Evolutionary conservation across 73 alveolate species (phyloP), one percentile per base, ranked within the genome.

Genomic region (Uronychia binucleata): DNA sequence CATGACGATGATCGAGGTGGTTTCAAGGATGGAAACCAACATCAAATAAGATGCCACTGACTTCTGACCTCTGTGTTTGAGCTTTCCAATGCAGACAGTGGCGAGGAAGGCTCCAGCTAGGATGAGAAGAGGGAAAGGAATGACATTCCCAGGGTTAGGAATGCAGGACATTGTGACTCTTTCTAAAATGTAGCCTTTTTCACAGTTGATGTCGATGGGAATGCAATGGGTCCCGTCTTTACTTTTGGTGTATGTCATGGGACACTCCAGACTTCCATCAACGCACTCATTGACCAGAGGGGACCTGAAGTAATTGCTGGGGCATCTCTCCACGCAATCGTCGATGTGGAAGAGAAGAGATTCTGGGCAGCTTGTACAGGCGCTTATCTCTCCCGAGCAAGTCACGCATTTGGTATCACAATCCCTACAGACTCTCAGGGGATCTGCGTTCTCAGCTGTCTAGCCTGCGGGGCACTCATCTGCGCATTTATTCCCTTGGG

Each of bases 81-180:
- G 67, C 19, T 46, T 46, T 5, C 67, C 67, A 46, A 46, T 46
- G n/a, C 67, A 46, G 19, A 19, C 19, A 11, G 19, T 19, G n/a
- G 19, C 67, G 19, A 46, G 29, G 31, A 90, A 46, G 60, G 59
- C 57, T 30, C 57, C 33, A 13, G 89, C 78, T n/a, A 85, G 30
- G 31, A 74, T 28, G 0, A 90, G 67, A 86, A 90, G 77, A 14
- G 95, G 93, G 90, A 90, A 90, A 0, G 95, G 95, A n/a, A 80
- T 90, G 1, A 84, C 75, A 27, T 79, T 34, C 1, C 92, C 92
- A 28, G 90, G 88, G 1, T 30, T 57, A 0, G 95, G 95, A n/a
- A 84, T 81, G 33, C 95, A 90, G 26, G 86, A 78, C 14, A 91
- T 80, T 57, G 77, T 74, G 27, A 57, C 81, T 30, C 77, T 27